phyloP scores from a whole-genome alignment of 164 flowering plant genomes.

The Stephania cephalantha region DNA sequence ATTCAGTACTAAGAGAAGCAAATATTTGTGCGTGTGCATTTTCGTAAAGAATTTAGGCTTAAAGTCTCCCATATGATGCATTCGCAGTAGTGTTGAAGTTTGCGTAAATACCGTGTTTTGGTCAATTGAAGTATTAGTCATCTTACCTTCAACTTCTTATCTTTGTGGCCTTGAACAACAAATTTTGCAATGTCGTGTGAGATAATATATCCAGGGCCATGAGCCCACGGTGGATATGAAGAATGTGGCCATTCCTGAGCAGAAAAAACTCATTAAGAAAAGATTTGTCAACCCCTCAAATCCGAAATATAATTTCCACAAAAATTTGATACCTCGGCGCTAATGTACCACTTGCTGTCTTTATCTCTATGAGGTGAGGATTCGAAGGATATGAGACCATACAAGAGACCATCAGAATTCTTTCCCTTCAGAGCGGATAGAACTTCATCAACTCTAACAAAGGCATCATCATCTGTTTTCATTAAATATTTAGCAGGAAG shows the following conservation, averaged over 20 bases:
- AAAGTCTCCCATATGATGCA: too few species aligned
- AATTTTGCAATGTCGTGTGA: constrained; percentile 78
- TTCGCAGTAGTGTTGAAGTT: too few species aligned
- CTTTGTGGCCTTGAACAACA: constrained; percentile 59
- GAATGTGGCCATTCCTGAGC: constrained; percentile 78
- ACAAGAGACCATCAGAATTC: constrained; percentile 49
- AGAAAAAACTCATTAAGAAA: constrained; percentile 6
- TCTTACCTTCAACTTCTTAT: constrained; percentile 49
- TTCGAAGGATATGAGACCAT: constrained; percentile 67
- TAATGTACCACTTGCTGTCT: constrained; percentile 86
- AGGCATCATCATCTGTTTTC: constrained; percentile 98
- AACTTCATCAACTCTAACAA: constrained; percentile 80
- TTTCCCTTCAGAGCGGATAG: constrained; percentile 57
- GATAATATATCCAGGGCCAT: constrained; percentile 86
- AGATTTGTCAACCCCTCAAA: neutral
- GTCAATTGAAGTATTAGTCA: neutral
- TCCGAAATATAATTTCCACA: neutral
- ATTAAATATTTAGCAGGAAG: constrained; percentile 80
- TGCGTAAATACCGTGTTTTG: too few species aligned
- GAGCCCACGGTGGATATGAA: constrained; percentile 90
- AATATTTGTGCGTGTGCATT: too few species aligned
- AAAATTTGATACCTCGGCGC: constrained; percentile 47
- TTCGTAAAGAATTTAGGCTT: too few species aligned
- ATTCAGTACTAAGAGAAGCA: too few species aligned
- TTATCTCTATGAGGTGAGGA: constrained; percentile 64